Base-by-base conservation (phyloP, 1,284 basidiomycete species). In the Cryptococcus sp. region DNA sequence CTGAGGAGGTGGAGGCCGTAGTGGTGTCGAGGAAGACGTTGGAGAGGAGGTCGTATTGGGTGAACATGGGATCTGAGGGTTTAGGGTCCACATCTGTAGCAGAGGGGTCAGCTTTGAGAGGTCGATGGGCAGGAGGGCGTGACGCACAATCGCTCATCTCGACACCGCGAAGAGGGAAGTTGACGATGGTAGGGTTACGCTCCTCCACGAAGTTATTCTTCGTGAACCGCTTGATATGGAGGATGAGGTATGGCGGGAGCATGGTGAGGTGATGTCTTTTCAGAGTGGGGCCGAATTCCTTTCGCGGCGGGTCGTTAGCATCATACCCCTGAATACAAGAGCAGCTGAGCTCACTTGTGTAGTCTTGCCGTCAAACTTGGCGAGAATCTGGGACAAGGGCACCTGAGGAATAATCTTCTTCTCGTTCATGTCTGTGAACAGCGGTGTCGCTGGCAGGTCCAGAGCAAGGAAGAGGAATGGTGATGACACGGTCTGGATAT, bases 331-430 rank as follows among this genome's bases (percentile, higher is more conserved):
- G 9, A 3, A 16, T 11, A n/a, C 4, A 4, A 13, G 4, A 13
- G 45, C 20, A 7, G 24, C 44, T 12, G 44, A 21, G 56, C 79
- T 72, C 61, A 87, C 90, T 81, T 93, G 89, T 15, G 91, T 89
- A 8, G 87, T 89, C 66, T 79, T 81, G 33, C 96, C 96, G 75
- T 98, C 92, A 77, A 95, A 99, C 78, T 98, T 99, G 45, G 89
- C 84, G n/a, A 98, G 82, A 11, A 98, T 86, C 15, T 87, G 85
- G 48, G 92, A 85, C 58, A 99, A 86, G 47, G 87, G 88, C 46
- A 97, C 91, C 82, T 99, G 96, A 18, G 96, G 96, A 59, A 98
- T 96, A 74, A 98, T 98, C 73, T 98, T 97, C 78, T 97, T 96
- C 78, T 95, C 91, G 47, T 94, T 84, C 16, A 87, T 79, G 72